These are phyloP conservation scores for Leccinum truebloodii DNA, from an alignment of 768 basidiomycete genomes.

Conservation along the genomic window DNA sequence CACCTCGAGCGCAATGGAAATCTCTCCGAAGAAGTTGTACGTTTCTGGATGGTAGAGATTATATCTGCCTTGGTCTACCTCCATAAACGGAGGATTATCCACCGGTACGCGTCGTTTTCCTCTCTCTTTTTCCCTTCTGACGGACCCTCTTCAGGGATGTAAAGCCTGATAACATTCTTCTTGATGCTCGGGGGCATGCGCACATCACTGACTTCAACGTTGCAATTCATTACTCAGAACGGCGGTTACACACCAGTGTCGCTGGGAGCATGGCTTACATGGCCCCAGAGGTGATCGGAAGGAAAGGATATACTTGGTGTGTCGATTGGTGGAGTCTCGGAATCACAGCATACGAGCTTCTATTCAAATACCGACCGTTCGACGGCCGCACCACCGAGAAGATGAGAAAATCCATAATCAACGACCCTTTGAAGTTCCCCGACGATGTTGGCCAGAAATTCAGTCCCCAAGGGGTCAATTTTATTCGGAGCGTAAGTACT, in stretches of 20 bases:
- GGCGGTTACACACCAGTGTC: slow-evolving; percentile 85
- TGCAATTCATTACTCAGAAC: slow-evolving; percentile 94
- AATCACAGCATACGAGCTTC: slow-evolving; percentile 85
- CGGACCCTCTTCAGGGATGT: slow-evolving; percentile 62
- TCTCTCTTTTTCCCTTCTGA: slow-evolving; percentile 7
- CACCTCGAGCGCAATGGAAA: slow-evolving; percentile 74
- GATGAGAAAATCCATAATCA: slow-evolving; percentile 84
- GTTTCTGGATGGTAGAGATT: slow-evolving; percentile 90
- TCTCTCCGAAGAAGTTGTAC: slow-evolving; percentile 70
- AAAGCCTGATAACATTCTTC: slow-evolving; percentile 96
- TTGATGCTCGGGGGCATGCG: slow-evolving; percentile 92
- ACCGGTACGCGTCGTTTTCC: slow-evolving; percentile 61
- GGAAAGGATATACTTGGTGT: slow-evolving; percentile 90
- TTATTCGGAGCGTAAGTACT: slow-evolving; percentile 62
- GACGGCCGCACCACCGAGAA: slow-evolving; percentile 87
- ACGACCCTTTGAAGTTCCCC: slow-evolving; percentile 78
- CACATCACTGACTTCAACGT: slow-evolving; percentile 99
- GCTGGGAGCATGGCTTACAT: slow-evolving; percentile 99
- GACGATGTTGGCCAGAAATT: slow-evolving; percentile 61
- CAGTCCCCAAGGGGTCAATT: slow-evolving; percentile 65
- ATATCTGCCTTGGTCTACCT: slow-evolving; percentile 84
- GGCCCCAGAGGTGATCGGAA: slow-evolving; percentile 94
- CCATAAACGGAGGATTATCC: slow-evolving; percentile 89
- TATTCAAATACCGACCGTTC: slow-evolving; percentile 83
- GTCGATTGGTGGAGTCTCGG: slow-evolving; percentile 98